Conservation (phyloP, 768 basidiomycete species). For the Boletus tomentosulus region DNA sequence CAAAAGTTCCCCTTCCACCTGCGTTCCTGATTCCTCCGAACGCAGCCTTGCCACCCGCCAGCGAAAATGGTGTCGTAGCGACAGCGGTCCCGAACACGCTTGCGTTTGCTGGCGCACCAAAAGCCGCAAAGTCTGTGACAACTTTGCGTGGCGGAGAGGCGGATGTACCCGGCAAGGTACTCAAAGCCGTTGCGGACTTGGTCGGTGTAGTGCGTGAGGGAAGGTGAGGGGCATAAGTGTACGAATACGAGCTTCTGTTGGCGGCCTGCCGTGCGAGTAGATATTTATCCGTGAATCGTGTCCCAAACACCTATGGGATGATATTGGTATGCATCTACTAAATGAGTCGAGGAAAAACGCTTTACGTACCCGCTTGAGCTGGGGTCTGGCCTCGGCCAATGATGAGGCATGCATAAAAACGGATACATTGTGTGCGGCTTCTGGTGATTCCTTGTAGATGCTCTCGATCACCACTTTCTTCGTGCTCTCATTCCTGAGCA, state of each 20-base stretch:
- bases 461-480: slow-evolving; percentile 96
- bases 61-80: slow-evolving; percentile 71
- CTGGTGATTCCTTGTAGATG: slow-evolving; percentile 89
- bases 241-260: slow-evolving; percentile 49
- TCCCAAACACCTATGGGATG: slow-evolving; percentile 72
- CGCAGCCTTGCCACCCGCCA: slow-evolving; percentile 77
- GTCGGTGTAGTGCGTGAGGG: slow-evolving; percentile 40
- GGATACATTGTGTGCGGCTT: slow-evolving; percentile 84
- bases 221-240: slow-evolving; percentile 49
- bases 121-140: slow-evolving; percentile 83
- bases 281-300: slow-evolving; percentile 96
- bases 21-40: slow-evolving; percentile 70
- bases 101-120: slow-evolving; percentile 67
- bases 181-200: slow-evolving; percentile 31
- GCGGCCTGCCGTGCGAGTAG: slow-evolving; percentile 65
- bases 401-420: slow-evolving; percentile 74
- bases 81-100: slow-evolving; percentile 86
- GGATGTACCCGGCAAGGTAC: slow-evolving; percentile 22
- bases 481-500: slow-evolving; percentile 92
- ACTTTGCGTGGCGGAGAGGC: slow-evolving; percentile 83
- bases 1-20: slow-evolving; percentile 35
- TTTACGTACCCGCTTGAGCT: slow-evolving; percentile 68
- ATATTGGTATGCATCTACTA: slow-evolving; percentile 2
- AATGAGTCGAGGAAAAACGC: not conserved
- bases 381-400: slow-evolving; percentile 68